These are phyloP conservation scores for Paracorniculantispora psalliotae DNA, from an alignment of 2,329 filamentous ascomycete species.

Conservation along the genomic window DNA sequence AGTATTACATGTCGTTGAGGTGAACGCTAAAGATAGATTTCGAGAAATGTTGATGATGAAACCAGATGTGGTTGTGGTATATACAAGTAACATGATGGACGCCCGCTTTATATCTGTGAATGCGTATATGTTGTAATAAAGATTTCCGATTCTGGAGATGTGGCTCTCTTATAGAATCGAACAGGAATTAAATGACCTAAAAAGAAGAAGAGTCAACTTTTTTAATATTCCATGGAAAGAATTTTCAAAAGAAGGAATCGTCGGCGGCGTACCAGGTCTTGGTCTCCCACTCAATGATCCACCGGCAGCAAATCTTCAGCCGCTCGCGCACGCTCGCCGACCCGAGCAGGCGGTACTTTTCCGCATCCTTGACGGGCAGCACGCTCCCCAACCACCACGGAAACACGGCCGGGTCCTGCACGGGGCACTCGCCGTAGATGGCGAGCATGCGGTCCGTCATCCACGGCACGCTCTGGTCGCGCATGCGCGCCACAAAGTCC, in stretches of 20 bases:
- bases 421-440: conserved; percentile 71
- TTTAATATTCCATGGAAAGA: neutral
- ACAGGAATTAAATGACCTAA: conserved; percentile 2
- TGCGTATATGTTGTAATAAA: neutral
- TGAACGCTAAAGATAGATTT: neutral
- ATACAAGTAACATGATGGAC: neutral
- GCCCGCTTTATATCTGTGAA: neutral
- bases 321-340: conserved; percentile 74
- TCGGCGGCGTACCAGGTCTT: conserved; percentile 60
- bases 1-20: neutral
- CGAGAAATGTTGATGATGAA: neutral
- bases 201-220: neutral
- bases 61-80: neutral
- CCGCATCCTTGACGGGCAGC: conserved; percentile 68
- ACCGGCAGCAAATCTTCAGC: conserved; percentile 74
- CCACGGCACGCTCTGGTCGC: conserved; percentile 66
- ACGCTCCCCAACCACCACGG: conserved; percentile 90
- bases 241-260: neutral
- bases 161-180: neutral
- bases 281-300: conserved; percentile 69
- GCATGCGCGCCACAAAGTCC: conserved; percentile 66
- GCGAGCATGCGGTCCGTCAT: conserved; percentile 65
- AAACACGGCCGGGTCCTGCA: conserved; percentile 66
- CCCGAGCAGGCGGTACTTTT: conserved; percentile 72
- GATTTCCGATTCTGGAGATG: too few relatives aligned